Conservation (phyloP, 257 asterid species). For the Salvia hispanica region DNA sequence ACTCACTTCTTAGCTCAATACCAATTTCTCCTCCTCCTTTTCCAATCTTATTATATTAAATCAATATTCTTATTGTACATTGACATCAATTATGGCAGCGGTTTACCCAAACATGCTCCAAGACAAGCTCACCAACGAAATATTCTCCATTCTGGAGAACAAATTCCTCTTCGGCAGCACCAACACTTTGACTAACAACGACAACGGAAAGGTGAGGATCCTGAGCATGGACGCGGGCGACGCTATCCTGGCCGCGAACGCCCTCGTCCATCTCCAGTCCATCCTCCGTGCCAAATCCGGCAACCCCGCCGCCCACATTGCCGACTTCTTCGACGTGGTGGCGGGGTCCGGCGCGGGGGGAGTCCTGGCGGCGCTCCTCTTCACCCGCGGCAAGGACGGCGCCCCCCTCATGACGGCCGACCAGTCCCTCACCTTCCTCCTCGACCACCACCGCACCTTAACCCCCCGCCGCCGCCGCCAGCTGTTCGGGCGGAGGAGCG, state of each 20-base stretch:
- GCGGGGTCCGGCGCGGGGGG: slow-evolving; percentile 83
- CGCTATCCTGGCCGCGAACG: slow-evolving; percentile 65
- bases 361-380: slow-evolving; percentile 60
- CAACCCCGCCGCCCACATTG: slow-evolving; percentile 49
- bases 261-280: slow-evolving; percentile 54
- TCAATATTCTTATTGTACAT: too few species aligned
- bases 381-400: slow-evolving; percentile 55
- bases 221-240: slow-evolving; percentile 73
- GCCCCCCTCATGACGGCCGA: slow-evolving; percentile 57
- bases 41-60: background rate
- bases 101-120: slow-evolving; percentile 38
- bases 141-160: slow-evolving; percentile 84
- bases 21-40: background rate
- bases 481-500: slow-evolving; percentile 29
- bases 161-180: slow-evolving; percentile 75
- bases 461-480: too few species aligned
- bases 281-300: slow-evolving; percentile 54
- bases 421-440: slow-evolving; percentile 49
- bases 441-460: slow-evolving; percentile 36
- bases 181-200: too few species aligned
- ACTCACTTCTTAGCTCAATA: background rate
- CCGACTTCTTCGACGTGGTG: slow-evolving; percentile 76
- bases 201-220: slow-evolving; percentile 57
- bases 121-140: slow-evolving; percentile 57
- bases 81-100: slow-evolving; percentile 33